These are phyloP conservation scores for Pholiota conissans DNA, from an alignment of 768 basidiomycete genomes.

Conservation along the genomic window DNA sequence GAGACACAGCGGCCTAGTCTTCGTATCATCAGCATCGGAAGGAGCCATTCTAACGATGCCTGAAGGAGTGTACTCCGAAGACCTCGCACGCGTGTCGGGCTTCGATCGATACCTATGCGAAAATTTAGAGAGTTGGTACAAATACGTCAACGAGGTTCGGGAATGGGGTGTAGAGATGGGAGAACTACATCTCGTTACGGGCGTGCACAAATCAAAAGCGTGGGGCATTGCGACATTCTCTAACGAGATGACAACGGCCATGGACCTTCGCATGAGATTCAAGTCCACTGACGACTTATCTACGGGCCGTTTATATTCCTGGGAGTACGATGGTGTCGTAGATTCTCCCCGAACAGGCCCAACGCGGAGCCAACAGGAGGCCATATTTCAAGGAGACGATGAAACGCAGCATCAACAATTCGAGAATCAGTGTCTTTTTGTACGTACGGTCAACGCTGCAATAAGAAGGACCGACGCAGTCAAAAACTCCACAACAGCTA, in stretches of 20 bases:
- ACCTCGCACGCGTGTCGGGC: background rate
- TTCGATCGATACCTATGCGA: slow-evolving; percentile 3
- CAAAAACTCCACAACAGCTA: background rate
- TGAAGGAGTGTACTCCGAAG: slow-evolving; percentile 3
- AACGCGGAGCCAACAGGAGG: background rate
- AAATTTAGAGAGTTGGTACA: slow-evolving; percentile 12
- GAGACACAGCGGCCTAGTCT: background rate
- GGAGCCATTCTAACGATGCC: slow-evolving; percentile 16
- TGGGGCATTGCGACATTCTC: slow-evolving; percentile 16
- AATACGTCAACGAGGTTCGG: slow-evolving; percentile 4
- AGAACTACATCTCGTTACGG: slow-evolving; percentile 11
- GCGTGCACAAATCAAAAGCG: slow-evolving; percentile 7
- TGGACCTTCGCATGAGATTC: background rate
- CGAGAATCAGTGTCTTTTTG: background rate
- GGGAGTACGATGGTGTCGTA: background rate
- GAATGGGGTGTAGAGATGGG: slow-evolving; percentile 12
- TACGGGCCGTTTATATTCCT: background rate
- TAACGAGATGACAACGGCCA: background rate
- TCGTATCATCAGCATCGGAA: slow-evolving; percentile 6
- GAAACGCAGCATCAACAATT: background rate
- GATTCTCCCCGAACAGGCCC: background rate
- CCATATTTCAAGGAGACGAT: background rate
- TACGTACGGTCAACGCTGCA: background rate
- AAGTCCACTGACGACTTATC: background rate
- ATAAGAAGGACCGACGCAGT: background rate